These are phyloP conservation scores for Ettlia oleoabundans DNA, from an alignment of 139 green algal genomes.

Conservation along the genomic window DNA sequence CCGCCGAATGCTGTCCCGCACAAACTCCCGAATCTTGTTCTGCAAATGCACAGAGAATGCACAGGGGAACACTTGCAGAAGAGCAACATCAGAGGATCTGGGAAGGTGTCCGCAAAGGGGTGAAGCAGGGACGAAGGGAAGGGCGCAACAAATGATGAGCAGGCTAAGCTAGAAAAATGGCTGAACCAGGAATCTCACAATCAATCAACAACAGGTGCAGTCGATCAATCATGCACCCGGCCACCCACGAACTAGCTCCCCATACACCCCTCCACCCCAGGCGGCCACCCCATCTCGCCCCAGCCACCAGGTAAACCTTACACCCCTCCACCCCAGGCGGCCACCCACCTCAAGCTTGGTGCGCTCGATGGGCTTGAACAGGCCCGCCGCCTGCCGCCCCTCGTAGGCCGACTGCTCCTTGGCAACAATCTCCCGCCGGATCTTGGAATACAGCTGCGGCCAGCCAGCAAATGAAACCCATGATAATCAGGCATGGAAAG, in stretches of 20 bases:
- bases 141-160: not conserved
- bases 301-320: no score
- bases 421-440: slow-evolving; percentile 64
- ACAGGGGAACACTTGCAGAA: no score
- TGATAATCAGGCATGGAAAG: not conserved
- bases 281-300: no score
- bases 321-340: not conserved
- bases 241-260: no score
- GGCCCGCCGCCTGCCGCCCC: slow-evolving; percentile 48
- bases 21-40: slow-evolving; percentile 51
- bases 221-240: not conserved
- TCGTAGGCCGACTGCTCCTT: slow-evolving; percentile 72
- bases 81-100: no score
- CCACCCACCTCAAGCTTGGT: slow-evolving; percentile 68
- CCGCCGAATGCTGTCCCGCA: slow-evolving; percentile 47
- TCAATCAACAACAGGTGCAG: not conserved
- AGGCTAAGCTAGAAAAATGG: no score
- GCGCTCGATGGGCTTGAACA: slow-evolving; percentile 71
- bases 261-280: not conserved
- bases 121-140: not conserved
- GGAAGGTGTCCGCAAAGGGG: no score
- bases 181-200: no score
- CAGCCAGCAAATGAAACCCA: not conserved
- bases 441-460: slow-evolving; percentile 42
- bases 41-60: not conserved